Evolutionary conservation across 768 basidiomycete genomes (phyloP), one percentile per base, ranked within the genome.

Genomic region (Suillus occidentalis): DNA sequence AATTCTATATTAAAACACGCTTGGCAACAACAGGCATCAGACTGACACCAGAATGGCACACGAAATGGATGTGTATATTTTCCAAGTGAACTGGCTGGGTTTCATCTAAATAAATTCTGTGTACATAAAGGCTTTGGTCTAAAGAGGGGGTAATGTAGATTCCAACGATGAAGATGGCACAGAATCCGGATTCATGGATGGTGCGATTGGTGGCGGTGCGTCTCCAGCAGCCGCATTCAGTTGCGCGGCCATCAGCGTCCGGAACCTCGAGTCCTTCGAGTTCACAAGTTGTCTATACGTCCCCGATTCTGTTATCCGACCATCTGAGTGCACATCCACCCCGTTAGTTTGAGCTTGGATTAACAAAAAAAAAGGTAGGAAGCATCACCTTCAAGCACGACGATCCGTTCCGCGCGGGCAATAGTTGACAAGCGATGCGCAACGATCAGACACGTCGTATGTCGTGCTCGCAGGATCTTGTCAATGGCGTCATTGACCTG

Each of bases 381-480:
- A 78, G n/a, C 39, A 37, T 58, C 56, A 89, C 89, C 89, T 79
- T 97, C 94, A 22, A 97, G 82, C 22, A 97, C 94, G 7, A 94
- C 92, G 53, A 97, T 92, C 47, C 92, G 83, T 72, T 95, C 94
- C 2, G 95, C 94, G 62, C 94, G 81, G 4, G 95, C 92, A 63
- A 97, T 94, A 4, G 95, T 95, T 28, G 92, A 94, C 62, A 97
- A 73, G 59, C 95, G 83, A 77, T 97, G 95, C 0, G 95, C 95
- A 22, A 96, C 94, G 63, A 96, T 89, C 31, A 95, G 74, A 70
- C 94, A 95, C 2, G 94, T 96, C 40, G 94, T 95, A 66, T 91
- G 85, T 53, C 89, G 80, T 52, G 87, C 87, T 61, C 85, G 83
- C 55, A 97, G 80, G 66, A 97, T 95, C 73, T 89, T 91, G 73